Evolutionary conservation across 192 early-diverging fungal species (phyloP).

Genomic region (Radiomyces spectabilis): DNA sequence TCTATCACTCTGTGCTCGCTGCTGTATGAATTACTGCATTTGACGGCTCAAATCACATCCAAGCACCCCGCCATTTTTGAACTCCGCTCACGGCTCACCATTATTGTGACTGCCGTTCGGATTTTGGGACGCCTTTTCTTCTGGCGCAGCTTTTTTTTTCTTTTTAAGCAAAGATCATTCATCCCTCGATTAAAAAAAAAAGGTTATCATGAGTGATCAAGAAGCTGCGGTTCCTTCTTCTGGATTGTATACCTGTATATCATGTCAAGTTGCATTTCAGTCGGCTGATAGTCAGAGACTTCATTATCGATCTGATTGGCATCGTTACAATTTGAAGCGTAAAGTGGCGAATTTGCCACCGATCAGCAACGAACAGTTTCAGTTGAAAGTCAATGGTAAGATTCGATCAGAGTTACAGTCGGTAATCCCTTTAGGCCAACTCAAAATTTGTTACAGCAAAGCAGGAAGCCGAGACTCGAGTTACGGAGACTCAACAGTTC

Average conservation of each 20-base stretch:
- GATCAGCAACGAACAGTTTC: slow-evolving; percentile 76
- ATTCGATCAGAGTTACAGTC: too few relatives aligned
- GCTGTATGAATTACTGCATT: too few relatives aligned
- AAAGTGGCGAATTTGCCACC: slow-evolving; percentile 90
- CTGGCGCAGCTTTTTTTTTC: slow-evolving; percentile 3
- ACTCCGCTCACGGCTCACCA: too few relatives aligned
- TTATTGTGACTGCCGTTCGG: too few relatives aligned
- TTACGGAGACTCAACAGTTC: slow-evolving; percentile 16
- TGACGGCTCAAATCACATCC: too few relatives aligned
- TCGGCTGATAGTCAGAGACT: slow-evolving; percentile 82
- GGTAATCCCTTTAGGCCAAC: too few relatives aligned
- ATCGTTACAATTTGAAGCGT: slow-evolving; percentile 97
- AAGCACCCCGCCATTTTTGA: too few relatives aligned
- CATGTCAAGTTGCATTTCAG: slow-evolving; percentile 92
- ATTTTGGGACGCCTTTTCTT: too few relatives aligned
- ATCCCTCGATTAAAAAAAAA: neutral
- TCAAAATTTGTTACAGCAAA: too few relatives aligned
- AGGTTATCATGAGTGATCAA: neutral
- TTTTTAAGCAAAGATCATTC: neutral
- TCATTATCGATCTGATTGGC: slow-evolving; percentile 97
- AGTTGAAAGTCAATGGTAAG: slow-evolving; percentile 56
- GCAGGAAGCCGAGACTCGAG: too few relatives aligned
- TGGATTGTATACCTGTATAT: slow-evolving; percentile 70
- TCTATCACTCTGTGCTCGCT: too few relatives aligned
- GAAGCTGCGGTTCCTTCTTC: slow-evolving; percentile 27